Base-by-base conservation (phyloP, 805 yeast species). In the Clavispora phyllophila region DNA sequence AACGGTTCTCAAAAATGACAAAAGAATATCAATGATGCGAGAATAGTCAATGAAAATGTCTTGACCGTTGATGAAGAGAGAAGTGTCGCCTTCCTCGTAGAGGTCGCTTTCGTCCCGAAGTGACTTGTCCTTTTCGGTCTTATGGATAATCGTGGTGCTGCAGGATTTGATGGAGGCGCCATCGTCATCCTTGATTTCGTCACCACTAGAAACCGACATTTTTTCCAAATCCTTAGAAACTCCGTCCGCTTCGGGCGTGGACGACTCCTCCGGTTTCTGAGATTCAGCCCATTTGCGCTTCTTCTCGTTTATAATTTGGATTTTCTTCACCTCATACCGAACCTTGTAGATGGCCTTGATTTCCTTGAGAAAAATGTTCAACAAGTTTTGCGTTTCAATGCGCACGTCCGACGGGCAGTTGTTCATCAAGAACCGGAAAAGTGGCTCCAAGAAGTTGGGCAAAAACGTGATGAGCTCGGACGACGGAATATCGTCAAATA, bases 401-500 rank as follows among this genome's bases (percentile, higher is more conserved):
- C 96, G 86, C 60, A 61, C 37, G n/a, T 35, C 25, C 41, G 82
- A 80, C 47, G 88, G 88, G 2, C 91, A 73, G 51, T 87, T 91
- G 49, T 87, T 86, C 61, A 62, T 65, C 37, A 91, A 68, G 54
- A 87, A 91, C 15, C 82, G 75, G 36, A 91, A 70, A 47, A 91
- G 67, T 0, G 93, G 96, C 38, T 89, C 93, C 31, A 93, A 69
- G 58, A 93, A 88, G 29, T 90, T 85, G 1, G 99, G 96, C 37
- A 93, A 68, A 58, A 85, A 93, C 0, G 95, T 78, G 15, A 93
- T 80, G 44, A 93, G 68, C 54, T 91, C 96, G 41, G 91, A 70
- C 41, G 91, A 95, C 0, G 99, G 98, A 7, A 90, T 87, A 9
- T 93, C 88, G 62, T 91, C 93, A 38, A 93, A 70, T n/a, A 93